A percentile compares a stretch with the other conserved stretches of the same genome.
Conservation (phyloP, 257 asterid genomes). For the Nicotiana otophora region DNA sequence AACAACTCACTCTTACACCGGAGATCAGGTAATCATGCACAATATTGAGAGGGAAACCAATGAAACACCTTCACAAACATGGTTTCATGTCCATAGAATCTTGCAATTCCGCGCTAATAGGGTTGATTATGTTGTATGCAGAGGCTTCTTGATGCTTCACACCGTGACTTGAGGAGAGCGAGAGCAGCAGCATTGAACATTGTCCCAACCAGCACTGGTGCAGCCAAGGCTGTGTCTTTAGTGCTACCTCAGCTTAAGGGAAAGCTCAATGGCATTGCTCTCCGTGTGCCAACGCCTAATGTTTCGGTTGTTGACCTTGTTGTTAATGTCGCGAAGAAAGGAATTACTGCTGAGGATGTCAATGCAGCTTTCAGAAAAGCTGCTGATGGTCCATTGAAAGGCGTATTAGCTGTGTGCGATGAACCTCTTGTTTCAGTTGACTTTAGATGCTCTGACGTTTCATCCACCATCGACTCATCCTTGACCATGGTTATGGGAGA, state of each 20-base stretch:
- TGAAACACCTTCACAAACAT: not conserved
- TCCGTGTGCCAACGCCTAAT: conserved; percentile 94
- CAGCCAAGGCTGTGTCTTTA: conserved; percentile 92
- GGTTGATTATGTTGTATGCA: conserved; percentile 16
- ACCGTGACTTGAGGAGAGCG: conserved; percentile 83
- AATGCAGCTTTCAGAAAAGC: conserved; percentile 88
- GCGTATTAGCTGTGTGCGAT: conserved; percentile 73
- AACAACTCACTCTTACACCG: conserved; percentile 95
- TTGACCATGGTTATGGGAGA: conserved; percentile 98
- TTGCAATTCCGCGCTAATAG: not conserved
- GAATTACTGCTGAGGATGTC: conserved; percentile 70
- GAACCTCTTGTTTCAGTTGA: conserved; percentile 82
- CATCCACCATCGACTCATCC: conserved; percentile 75
- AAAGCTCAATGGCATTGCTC: conserved; percentile 87
- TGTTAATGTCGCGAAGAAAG: conserved; percentile 73
- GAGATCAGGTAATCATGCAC: conserved; percentile 64
- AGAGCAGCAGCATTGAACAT: conserved; percentile 93
- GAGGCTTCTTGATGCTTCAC: conserved; percentile 95
- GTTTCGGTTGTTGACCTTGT: conserved; percentile 91
- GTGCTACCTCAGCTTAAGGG: conserved; percentile 95
- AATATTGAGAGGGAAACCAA: not conserved
- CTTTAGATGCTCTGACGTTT: conserved; percentile 72
- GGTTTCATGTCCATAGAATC: not conserved
- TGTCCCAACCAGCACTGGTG: conserved; percentile 92
- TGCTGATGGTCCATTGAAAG: conserved; percentile 67